Evolutionary conservation across 495 filamentous ascomycete genomes (phyloP).

Genomic region (Aspergillus bertholletiae): DNA sequence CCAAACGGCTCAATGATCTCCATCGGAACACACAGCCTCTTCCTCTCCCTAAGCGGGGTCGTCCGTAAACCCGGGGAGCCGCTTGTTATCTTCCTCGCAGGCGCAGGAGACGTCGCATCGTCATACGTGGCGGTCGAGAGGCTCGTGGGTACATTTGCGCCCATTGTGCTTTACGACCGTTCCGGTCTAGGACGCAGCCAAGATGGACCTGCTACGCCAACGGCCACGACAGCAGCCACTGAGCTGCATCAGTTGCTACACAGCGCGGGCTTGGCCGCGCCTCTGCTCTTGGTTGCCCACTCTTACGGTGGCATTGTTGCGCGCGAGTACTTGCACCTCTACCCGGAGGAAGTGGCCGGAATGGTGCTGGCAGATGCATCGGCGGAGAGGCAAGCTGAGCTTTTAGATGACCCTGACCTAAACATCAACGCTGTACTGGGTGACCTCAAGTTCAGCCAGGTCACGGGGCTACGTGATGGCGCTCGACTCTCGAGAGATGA

Average conservation of each 20-base stretch:
- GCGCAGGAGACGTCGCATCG: conserved; percentile 41
- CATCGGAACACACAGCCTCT: conserved; percentile 38
- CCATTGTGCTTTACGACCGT: conserved; percentile 42
- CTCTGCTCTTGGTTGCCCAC: conserved; percentile 46
- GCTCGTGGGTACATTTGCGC: conserved; percentile 22
- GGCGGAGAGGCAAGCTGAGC: conserved; percentile 31
- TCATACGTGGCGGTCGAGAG: conserved; percentile 38
- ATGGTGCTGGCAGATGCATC: conserved; percentile 40
- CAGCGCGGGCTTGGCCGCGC: conserved; percentile 17
- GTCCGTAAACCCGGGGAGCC: conserved; percentile 21
- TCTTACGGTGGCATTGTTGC: conserved; percentile 52
- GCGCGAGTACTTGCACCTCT: conserved; percentile 41
- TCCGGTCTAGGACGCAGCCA: conserved; percentile 37
- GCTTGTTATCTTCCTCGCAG: conserved; percentile 42
- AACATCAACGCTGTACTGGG: conserved; percentile 30
- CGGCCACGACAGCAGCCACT: conserved; percentile 22
- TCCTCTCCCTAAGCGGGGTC: conserved; percentile 21
- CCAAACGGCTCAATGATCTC: background rate
- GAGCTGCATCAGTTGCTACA: conserved; percentile 32
- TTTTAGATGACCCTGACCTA: conserved; percentile 28
- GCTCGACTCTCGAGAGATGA: conserved; percentile 28
- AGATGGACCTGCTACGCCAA: conserved; percentile 9
- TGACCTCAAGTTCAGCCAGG: conserved; percentile 25
- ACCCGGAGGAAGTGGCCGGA: conserved; percentile 26
- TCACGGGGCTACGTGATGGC: conserved; percentile 28